phyloP scores from a whole-genome alignment of 495 filamentous ascomycete genomes.

The Hypoxylon trugodes region DNA sequence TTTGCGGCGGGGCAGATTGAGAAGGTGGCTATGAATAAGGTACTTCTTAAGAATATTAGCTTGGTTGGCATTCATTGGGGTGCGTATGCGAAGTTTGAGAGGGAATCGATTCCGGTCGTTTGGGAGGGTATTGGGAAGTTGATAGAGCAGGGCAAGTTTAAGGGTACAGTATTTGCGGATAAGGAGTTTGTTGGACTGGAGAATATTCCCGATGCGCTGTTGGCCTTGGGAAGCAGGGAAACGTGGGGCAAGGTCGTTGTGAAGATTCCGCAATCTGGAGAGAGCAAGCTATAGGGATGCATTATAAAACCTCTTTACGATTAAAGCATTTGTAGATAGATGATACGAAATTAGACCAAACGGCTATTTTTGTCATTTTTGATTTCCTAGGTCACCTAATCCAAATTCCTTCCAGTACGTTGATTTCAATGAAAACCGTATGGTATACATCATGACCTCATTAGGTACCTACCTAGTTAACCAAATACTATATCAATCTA shows the following conservation, averaged over 20 bases:
- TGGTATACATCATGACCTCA: too few relatives aligned
- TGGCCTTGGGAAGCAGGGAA: slow-evolving; percentile 77
- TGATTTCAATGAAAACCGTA: too few relatives aligned
- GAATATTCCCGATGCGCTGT: slow-evolving; percentile 76
- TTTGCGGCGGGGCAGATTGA: slow-evolving; percentile 91
- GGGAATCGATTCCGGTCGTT: slow-evolving; percentile 71
- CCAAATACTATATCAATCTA: slow-evolving; percentile 13
- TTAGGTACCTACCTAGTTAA: too few relatives aligned
- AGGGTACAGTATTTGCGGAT: slow-evolving; percentile 82
- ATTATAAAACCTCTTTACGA: too few relatives aligned
- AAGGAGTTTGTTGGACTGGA: slow-evolving; percentile 84
- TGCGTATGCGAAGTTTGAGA: slow-evolving; percentile 77
- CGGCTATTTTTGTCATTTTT: too few relatives aligned
- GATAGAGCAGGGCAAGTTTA: slow-evolving; percentile 80
- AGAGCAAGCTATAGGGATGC: slow-evolving; percentile 62
- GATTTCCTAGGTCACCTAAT: too few relatives aligned
- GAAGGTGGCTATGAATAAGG: slow-evolving; percentile 90
- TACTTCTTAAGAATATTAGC: slow-evolving; percentile 92
- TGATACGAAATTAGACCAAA: too few relatives aligned
- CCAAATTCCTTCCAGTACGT: too few relatives aligned
- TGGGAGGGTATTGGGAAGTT: slow-evolving; percentile 85
- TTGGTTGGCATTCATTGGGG: slow-evolving; percentile 94
- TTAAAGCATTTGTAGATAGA: background rate
- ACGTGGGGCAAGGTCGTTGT: slow-evolving; percentile 98
- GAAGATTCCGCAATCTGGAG: slow-evolving; percentile 75